Evolutionary conservation across 2,329 filamentous ascomycete species (phyloP).

Genomic region (Penicillium polonicum): DNA sequence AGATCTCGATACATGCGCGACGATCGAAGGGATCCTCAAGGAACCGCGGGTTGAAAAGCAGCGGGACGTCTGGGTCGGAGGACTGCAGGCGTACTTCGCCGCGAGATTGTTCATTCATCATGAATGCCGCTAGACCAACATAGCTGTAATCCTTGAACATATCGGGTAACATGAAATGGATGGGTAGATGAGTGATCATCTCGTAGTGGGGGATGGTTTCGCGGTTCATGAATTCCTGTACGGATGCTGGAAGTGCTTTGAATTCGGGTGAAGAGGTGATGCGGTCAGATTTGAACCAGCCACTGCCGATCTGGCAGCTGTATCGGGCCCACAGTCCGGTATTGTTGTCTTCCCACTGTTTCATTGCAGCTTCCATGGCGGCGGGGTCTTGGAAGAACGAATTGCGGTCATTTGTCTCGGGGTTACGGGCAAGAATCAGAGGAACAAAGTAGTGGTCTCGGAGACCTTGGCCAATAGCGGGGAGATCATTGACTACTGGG

Average conservation of each 20-base stretch:
- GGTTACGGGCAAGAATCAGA: constrained; percentile 40
- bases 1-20: constrained; percentile 50
- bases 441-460: constrained; percentile 44
- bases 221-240: constrained; percentile 47
- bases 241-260: constrained; percentile 45
- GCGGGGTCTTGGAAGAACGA: constrained; percentile 48
- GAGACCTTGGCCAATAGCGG: constrained; percentile 47
- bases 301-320: constrained; percentile 31
- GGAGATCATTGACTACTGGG: constrained; percentile 40
- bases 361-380: constrained; percentile 47
- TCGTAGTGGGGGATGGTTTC: constrained; percentile 60
- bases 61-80: constrained; percentile 51
- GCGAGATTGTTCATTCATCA: constrained; percentile 55
- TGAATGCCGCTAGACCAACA: constrained; percentile 46
- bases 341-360: constrained; percentile 49
- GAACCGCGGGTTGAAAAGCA: constrained; percentile 55
- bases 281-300: constrained; percentile 45
- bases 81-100: constrained; percentile 57
- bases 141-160: constrained; percentile 45
- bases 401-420: constrained; percentile 45
- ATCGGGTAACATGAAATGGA: constrained; percentile 44
- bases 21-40: constrained; percentile 57
- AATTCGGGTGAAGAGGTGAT: constrained; percentile 51
- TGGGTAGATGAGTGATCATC: constrained; percentile 49
- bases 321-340: constrained; percentile 38